phyloP scores from a whole-genome alignment of 1,284 basidiomycete species.

The Heterobasidion irregulare region DNA sequence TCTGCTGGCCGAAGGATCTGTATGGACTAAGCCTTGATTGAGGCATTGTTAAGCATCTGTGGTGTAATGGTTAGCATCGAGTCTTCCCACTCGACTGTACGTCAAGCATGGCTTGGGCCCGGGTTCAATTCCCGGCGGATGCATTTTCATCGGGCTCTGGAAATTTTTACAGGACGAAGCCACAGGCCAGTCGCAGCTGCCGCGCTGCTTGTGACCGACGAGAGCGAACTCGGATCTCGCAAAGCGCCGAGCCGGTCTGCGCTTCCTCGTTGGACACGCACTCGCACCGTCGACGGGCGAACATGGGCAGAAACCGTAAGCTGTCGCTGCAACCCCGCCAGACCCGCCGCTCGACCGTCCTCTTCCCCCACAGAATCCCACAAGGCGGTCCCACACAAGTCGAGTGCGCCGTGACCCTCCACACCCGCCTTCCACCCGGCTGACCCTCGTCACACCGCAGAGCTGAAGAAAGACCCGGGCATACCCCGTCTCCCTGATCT shows the following conservation, averaged over 20 bases:
- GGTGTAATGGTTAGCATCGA: constrained; percentile 6
- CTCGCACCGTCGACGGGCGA: constrained; percentile 4
- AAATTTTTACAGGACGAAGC: neutral
- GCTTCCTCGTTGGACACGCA: too few relatives aligned
- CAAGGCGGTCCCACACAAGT: constrained; percentile 43
- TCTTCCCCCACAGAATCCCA: constrained; percentile 26
- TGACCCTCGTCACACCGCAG: constrained; percentile 24
- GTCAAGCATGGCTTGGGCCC: constrained; percentile 35
- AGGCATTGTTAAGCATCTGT: neutral
- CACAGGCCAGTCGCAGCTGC: too few relatives aligned
- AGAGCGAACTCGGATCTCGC: too few relatives aligned
- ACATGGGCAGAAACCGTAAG: constrained; percentile 54
- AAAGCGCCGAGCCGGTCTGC: too few relatives aligned
- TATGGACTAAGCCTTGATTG: neutral
- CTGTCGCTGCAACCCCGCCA: constrained; percentile 2
- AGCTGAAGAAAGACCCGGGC: constrained; percentile 78
- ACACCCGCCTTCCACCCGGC: neutral
- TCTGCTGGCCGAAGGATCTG: too few relatives aligned
- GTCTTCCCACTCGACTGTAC: neutral
- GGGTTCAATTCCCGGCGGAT: constrained; percentile 50
- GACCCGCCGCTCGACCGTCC: neutral
- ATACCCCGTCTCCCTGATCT: constrained; percentile 69
- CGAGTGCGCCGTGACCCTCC: constrained; percentile 31
- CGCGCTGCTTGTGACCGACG: too few relatives aligned
- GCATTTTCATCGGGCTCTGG: constrained; percentile 9